Percentiles rank a stretch among this genome's conserved stretches.
Conservation (phyloP, 805 yeast species). For the Candida chauliodis region DNA sequence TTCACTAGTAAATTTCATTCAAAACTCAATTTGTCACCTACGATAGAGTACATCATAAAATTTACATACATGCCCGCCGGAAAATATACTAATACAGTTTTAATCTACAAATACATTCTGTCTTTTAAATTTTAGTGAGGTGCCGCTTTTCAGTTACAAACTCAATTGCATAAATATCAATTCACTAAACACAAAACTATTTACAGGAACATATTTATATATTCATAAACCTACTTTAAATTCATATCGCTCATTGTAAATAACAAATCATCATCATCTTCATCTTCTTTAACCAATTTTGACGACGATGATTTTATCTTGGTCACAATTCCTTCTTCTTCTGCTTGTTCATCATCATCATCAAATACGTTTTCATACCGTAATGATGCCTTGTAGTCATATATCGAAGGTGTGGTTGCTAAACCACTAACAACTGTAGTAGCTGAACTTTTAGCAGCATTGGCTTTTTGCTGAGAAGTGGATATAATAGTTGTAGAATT, state of each 20-base stretch:
- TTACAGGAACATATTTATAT: neutral
- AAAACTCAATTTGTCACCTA: too few species aligned
- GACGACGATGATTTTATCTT: slow-evolving; percentile 12
- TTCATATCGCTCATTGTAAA: slow-evolving; percentile 78
- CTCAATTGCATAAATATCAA: too few species aligned
- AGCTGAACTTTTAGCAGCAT: slow-evolving; percentile 4
- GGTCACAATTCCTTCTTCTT: slow-evolving; percentile 10
- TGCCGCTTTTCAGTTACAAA: neutral
- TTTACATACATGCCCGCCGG: too few species aligned
- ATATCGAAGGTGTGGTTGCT: slow-evolving; percentile 34
- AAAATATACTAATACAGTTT: too few species aligned
- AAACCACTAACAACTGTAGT: slow-evolving; percentile 21
- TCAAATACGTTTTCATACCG: slow-evolving; percentile 41
- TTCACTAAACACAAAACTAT: too few species aligned
- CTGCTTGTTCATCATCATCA: slow-evolving; percentile 47
- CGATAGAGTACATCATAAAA: too few species aligned
- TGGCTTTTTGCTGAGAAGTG: neutral
- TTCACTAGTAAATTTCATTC: too few species aligned
- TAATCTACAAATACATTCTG: too few species aligned
- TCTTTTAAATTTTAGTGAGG: neutral
- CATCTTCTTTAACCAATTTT: slow-evolving; percentile 10
- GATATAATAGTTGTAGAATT: neutral
- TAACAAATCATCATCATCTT: slow-evolving; percentile 58
- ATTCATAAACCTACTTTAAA: slow-evolving; percentile 18
- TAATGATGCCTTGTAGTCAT: slow-evolving; percentile 17